Evolutionary conservation across 768 basidiomycete genomes (phyloP), one percentile per base, ranked within the genome.

Genomic region (Basidioascus undulatus): DNA sequence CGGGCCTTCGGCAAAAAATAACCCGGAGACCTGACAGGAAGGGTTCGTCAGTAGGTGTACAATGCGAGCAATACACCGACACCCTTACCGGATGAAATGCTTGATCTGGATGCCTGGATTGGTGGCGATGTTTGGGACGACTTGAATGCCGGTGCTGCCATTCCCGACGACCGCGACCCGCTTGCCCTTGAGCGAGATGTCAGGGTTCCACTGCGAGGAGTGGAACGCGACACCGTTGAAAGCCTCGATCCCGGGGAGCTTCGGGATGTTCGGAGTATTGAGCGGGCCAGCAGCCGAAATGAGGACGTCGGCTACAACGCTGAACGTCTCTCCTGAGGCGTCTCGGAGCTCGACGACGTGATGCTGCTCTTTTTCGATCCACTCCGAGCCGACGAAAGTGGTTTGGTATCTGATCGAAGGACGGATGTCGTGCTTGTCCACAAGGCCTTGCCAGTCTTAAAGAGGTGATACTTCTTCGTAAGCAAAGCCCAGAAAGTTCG

Each of bases 151-250:
- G 32, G 68, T 70, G 45, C 66, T 71, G 4, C 70, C 72, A 49
- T 72, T 72, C 30, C 72, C 72, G 50, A 74, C 66, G 12, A 74
- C 66, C 1, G 67, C 71, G 6, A 76, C 63, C 21, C 61, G 57
- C 54, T 70, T 71, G 2, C 65, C 65, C 43, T 56, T 57, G 41
- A 74, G 50, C 33, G 61, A 51, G 15, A 73, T 62, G 48, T 67
- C 67, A 37, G 70, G 67, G 34, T 62, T 55, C 74, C 74, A 67
- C 40, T 53, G 49, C 18, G 68, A 64, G 24, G 71, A 68, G 52
- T 74, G 73, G 58, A 66, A 74, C 15, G 60, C 37, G 10, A 53
- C 49, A 2, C 72, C 73, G 34, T 59, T 54, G 50, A 72, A 74
- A 3, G 48, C 51, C 31, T 65, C 65, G 11, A 56, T 41, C 0